These are phyloP conservation scores for Bombardia bombarda DNA, from an alignment of 495 filamentous ascomycete species.

Conservation along the genomic window DNA sequence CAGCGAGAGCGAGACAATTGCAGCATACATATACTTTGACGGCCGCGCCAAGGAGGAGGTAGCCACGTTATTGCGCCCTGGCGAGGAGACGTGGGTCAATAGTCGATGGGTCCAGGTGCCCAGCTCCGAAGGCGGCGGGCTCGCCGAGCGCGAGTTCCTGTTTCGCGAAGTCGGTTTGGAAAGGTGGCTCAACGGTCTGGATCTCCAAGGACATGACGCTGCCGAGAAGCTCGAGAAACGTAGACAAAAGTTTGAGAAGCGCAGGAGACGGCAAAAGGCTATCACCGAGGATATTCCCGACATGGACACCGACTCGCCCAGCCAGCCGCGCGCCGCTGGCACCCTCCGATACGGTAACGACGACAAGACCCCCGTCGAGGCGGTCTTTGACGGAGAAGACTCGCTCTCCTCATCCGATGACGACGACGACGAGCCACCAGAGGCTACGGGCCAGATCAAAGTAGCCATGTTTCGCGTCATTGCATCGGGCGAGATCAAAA, in stretches of 20 bases:
- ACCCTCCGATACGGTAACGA: conserved; percentile 75
- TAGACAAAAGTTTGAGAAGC: conserved; percentile 81
- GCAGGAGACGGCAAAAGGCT: conserved; percentile 58
- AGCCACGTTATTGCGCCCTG: conserved; percentile 82
- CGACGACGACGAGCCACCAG: conserved; percentile 83
- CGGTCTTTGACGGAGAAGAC: conserved; percentile 64
- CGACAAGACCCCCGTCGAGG: conserved; percentile 61
- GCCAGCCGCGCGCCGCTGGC: conserved; percentile 28
- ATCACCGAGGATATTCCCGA: conserved; percentile 40
- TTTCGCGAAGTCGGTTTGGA: conserved; percentile 97
- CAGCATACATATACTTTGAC: conserved; percentile 98
- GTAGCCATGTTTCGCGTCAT: conserved; percentile 93
- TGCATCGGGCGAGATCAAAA: conserved; percentile 93
- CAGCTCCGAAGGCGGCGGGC: conserved; percentile 79
- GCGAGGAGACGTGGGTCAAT: conserved; percentile 98
- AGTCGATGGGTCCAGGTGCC: conserved; percentile 95
- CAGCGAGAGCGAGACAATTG: conserved; percentile 90
- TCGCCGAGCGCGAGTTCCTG: conserved; percentile 93
- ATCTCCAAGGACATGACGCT: conserved; percentile 80
- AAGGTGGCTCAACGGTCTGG: conserved; percentile 88
- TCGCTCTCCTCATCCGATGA: conserved; percentile 73
- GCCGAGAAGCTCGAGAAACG: conserved; percentile 80
- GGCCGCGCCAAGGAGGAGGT: conserved; percentile 94
- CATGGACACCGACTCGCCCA: conserved; percentile 37
- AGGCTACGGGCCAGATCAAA: conserved; percentile 96